A percentile compares a stretch with the other conserved stretches of the same genome.
Conservation (phyloP, 1,284 basidiomycete genomes). For the Earliella scabrosa region DNA sequence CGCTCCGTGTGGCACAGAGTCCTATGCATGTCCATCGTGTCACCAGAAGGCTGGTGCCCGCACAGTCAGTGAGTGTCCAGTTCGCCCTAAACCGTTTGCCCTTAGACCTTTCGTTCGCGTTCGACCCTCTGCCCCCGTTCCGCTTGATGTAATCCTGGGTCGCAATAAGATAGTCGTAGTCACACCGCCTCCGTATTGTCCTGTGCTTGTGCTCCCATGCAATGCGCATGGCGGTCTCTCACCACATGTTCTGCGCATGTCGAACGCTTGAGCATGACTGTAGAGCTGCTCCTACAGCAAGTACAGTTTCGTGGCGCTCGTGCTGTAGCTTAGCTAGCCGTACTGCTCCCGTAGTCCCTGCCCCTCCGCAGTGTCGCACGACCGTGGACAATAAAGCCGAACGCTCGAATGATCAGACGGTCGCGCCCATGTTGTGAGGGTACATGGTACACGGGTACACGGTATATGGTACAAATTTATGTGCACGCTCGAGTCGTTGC, state of each 20-base stretch:
- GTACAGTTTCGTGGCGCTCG: background rate
- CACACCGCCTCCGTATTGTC: background rate
- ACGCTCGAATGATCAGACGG: conserved; percentile 7
- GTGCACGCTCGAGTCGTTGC: background rate
- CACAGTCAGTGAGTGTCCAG: conserved; percentile 77
- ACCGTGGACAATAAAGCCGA: conserved; percentile 11
- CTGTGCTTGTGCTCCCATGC: too few relatives aligned
- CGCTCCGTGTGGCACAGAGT: too few relatives aligned
- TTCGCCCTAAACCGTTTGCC: conserved; percentile 24
- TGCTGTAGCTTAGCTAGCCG: conserved; percentile 17
- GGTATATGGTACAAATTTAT: background rate
- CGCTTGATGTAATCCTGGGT: conserved; percentile 27
- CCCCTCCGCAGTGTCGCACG: conserved; percentile 4
- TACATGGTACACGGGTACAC: background rate
- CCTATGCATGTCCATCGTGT: conserved; percentile 75
- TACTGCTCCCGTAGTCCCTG: background rate
- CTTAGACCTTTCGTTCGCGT: conserved; percentile 32
- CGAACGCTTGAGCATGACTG: conserved; percentile 10
- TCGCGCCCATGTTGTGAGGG: conserved; percentile 12
- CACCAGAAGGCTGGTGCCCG: conserved; percentile 63
- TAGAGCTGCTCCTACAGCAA: conserved; percentile 10
- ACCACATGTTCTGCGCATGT: conserved; percentile 11
- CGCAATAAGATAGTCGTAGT: conserved; percentile 33
- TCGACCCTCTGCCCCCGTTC: conserved; percentile 31
- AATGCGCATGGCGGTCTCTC: conserved; percentile 5